phyloP scores from a whole-genome alignment of 1,284 basidiomycete genomes.

The Boletellus deceptivus region DNA sequence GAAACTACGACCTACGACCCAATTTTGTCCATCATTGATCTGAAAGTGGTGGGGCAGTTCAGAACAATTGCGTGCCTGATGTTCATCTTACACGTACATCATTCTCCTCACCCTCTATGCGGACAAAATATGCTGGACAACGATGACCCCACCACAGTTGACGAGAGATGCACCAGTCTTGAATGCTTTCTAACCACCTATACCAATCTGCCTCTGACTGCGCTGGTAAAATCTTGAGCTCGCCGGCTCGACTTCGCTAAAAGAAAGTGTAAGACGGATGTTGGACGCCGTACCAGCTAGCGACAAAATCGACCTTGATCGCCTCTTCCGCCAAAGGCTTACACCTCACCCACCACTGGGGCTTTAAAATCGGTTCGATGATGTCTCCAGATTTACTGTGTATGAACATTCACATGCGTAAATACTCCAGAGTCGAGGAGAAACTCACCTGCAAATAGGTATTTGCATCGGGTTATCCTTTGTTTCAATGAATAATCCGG shows the following conservation, averaged over 20 bases:
- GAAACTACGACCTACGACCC: constrained; percentile 86
- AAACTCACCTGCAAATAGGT: constrained; percentile 74
- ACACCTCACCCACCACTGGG: constrained; percentile 99
- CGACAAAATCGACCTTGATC: constrained; percentile 53
- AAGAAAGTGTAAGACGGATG: not conserved
- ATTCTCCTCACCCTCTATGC: constrained; percentile 76
- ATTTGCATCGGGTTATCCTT: constrained; percentile 97
- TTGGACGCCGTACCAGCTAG: not conserved
- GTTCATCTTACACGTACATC: constrained; percentile 52
- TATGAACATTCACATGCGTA: not conserved
- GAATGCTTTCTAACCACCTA: constrained; percentile 93
- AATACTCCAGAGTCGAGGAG: constrained; percentile 18
- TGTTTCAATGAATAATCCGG: constrained; percentile 85
- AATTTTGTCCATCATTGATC: constrained; percentile 72
- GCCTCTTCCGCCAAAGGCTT: constrained; percentile 90
- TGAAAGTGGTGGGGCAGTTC: constrained; percentile 29
- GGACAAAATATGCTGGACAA: constrained; percentile 92
- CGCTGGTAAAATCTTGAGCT: constrained; percentile 82
- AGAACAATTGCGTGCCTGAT: not conserved
- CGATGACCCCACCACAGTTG: constrained; percentile 99
- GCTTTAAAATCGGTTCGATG: constrained; percentile 95
- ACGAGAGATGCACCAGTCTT: constrained; percentile 99
- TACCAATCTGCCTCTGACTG: constrained; percentile 94
- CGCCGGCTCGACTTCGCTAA: constrained; percentile 84
- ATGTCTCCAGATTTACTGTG: constrained; percentile 90